A percentile compares a stretch with the other conserved stretches of the same genome.
These are phyloP conservation scores for Volvox carteri DNA, from an alignment of 163 green algal genomes.

Conservation along the genomic window DNA sequence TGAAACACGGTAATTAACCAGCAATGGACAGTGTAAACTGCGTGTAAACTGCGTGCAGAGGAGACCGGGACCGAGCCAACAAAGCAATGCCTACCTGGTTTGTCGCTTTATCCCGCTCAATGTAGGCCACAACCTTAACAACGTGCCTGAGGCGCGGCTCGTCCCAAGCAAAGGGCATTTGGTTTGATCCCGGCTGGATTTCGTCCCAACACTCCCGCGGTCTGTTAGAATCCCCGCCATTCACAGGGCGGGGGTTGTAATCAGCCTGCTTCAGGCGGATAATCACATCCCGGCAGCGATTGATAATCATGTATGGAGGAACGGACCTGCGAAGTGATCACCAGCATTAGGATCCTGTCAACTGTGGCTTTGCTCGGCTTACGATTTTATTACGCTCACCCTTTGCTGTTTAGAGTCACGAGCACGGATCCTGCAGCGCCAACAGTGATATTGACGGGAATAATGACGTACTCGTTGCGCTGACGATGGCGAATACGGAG, in stretches of 20 bases:
- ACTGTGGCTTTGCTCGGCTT: too few species aligned
- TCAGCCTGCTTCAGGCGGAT: constrained; percentile 79
- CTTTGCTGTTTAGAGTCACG: constrained; percentile 88
- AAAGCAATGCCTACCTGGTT: background rate
- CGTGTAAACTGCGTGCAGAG: too few species aligned
- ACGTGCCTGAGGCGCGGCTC: constrained; percentile 62
- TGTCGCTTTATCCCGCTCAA: background rate
- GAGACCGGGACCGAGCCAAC: too few species aligned
- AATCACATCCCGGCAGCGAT: constrained; percentile 83
- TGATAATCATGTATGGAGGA: constrained; percentile 89
- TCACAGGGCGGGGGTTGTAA: background rate
- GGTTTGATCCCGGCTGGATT: constrained; percentile 56
- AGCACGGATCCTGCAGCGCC: constrained; percentile 82
- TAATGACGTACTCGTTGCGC: constrained; percentile 79
- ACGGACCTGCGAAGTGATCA: constrained; percentile 63
- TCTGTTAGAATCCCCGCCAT: too few species aligned
- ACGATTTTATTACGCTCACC: constrained; percentile 49
- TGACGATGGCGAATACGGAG: constrained; percentile 77
- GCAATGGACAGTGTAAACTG: too few species aligned
- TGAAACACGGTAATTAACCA: too few species aligned
- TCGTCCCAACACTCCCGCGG: constrained; percentile 66
- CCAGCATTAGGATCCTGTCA: too few species aligned
- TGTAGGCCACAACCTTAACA: constrained; percentile 51
- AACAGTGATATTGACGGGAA: constrained; percentile 92
- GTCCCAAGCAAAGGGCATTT: constrained; percentile 91